phyloP scores from a whole-genome alignment of 148 eudicot species.

The Bassia scoparia region DNA sequence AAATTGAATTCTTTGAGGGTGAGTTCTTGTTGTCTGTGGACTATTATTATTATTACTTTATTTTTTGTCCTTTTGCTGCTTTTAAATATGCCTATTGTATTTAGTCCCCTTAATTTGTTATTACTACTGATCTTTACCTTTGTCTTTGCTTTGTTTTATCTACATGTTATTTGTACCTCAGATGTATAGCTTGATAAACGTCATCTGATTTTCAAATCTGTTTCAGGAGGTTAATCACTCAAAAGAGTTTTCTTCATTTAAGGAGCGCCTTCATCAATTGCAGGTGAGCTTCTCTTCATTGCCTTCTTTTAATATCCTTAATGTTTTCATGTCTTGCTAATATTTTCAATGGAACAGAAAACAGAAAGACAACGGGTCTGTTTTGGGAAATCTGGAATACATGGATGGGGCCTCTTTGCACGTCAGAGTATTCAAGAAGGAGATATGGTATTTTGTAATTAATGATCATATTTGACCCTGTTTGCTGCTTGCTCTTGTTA shows the following conservation, averaged over 20 bases:
- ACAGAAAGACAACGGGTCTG: conserved; percentile 63
- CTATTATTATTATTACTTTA: background rate
- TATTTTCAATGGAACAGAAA: conserved; percentile 41
- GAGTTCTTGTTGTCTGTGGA: conserved; percentile 25
- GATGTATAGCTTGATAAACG: conserved; percentile 12
- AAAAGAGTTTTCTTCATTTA: conserved; percentile 48
- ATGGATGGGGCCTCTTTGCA: conserved; percentile 99
- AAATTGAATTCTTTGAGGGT: conserved; percentile 46
- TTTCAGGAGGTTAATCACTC: conserved; percentile 45
- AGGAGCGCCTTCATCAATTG: conserved; percentile 64
- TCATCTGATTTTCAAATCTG: background rate
- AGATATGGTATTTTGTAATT: conserved; percentile 60
- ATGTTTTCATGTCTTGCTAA: conserved; percentile 9
- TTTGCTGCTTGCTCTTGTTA: background rate
- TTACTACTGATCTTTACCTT: background rate
- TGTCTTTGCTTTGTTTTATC: conserved; percentile 1
- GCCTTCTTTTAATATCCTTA: background rate
- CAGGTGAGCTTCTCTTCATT: conserved; percentile 46
- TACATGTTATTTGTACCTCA: background rate
- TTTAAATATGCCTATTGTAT: background rate
- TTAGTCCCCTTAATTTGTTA: background rate
- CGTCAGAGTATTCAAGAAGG: conserved; percentile 83
- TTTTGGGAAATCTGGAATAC: conserved; percentile 92
- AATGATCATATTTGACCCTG: conserved; percentile 1
- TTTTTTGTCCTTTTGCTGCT: conserved; percentile 1